Evolutionary conservation across 805 yeast species (phyloP).

Genomic region (Clavispora vitiphila): DNA sequence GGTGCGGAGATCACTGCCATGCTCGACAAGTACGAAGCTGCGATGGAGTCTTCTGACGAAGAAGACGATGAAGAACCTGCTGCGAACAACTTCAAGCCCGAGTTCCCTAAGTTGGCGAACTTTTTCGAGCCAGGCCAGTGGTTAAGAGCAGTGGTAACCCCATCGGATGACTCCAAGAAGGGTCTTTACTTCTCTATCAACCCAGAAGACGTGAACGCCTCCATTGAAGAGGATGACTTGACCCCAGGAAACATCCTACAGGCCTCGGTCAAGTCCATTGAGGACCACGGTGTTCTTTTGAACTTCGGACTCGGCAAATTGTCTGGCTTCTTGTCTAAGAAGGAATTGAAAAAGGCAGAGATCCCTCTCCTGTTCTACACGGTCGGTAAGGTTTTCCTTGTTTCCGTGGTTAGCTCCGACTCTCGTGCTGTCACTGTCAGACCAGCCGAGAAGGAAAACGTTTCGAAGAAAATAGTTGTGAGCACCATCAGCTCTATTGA

Average conservation of each 20-base stretch:
- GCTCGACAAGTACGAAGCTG: conserved; percentile 52
- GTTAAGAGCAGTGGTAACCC: conserved; percentile 76
- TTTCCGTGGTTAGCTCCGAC: conserved; percentile 41
- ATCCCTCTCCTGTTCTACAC: conserved; percentile 31
- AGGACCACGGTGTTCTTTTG: conserved; percentile 87
- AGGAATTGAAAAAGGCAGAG: conserved; percentile 46
- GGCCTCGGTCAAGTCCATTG: conserved; percentile 70
- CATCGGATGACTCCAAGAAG: conserved; percentile 47
- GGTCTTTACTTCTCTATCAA: conserved; percentile 69
- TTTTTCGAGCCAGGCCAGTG: conserved; percentile 75
- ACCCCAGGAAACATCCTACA: conserved; percentile 62
- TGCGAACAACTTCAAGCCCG: conserved; percentile 24
- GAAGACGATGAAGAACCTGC: conserved; percentile 29
- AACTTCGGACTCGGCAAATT: conserved; percentile 57
- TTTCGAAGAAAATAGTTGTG: conserved; percentile 44
- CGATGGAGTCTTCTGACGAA: conserved; percentile 30
- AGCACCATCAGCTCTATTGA: conserved; percentile 64
- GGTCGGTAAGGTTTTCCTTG: conserved; percentile 68
- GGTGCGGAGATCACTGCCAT: conserved; percentile 56
- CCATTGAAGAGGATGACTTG: conserved; percentile 61
- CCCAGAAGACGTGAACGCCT: conserved; percentile 64
- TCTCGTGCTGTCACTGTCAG: conserved; percentile 57
- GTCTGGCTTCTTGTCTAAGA: conserved; percentile 72
- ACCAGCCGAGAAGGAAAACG: conserved; percentile 37
- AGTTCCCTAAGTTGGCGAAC: conserved; percentile 51